Evolutionary conservation across 2,329 filamentous ascomycete genomes (phyloP).

Genomic region (Lizonia empirigonia): DNA sequence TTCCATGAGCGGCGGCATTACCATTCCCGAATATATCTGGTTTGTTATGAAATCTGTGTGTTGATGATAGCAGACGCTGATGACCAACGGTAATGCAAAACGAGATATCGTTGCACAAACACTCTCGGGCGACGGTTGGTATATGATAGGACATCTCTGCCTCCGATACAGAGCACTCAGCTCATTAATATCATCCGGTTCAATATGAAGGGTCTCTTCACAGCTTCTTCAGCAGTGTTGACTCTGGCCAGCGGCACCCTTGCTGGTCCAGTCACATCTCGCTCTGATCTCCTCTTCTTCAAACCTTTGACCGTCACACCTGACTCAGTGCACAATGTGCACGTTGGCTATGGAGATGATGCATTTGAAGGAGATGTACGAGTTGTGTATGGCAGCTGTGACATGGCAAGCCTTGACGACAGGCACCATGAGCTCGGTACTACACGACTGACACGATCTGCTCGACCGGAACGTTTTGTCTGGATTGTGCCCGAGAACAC

Average conservation of each 20-base stretch:
- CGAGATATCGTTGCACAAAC: not conserved
- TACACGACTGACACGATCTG: slow-evolving; percentile 41
- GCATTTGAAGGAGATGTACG: slow-evolving; percentile 52
- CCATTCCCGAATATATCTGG: slow-evolving; percentile 3
- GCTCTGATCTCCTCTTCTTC: slow-evolving; percentile 39
- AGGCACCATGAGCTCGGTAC: slow-evolving; percentile 54
- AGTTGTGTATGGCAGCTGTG: slow-evolving; percentile 55
- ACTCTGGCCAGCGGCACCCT: slow-evolving; percentile 31
- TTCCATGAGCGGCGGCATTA: slow-evolving; percentile 10
- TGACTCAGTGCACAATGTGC: slow-evolving; percentile 57
- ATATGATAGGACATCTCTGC: slow-evolving; percentile 22
- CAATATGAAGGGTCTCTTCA: slow-evolving; percentile 36
- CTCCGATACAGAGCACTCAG: not conserved
- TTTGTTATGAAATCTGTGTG: not conserved
- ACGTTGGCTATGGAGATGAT: slow-evolving; percentile 51
- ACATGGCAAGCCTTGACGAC: slow-evolving; percentile 42
- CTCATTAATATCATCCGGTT: slow-evolving; percentile 3
- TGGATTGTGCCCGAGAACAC: slow-evolving; percentile 54
- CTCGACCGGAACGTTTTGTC: slow-evolving; percentile 54
- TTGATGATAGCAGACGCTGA: slow-evolving; percentile 21
- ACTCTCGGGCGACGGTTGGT: not conserved
- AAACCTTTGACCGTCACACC: slow-evolving; percentile 43
- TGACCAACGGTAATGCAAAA: slow-evolving; percentile 25
- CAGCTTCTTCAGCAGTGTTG: slow-evolving; percentile 34
- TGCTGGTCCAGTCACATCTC: slow-evolving; percentile 25